phyloP scores from a whole-genome alignment of 805 yeast genomes.

The Metschnikowia bowlesiae region DNA sequence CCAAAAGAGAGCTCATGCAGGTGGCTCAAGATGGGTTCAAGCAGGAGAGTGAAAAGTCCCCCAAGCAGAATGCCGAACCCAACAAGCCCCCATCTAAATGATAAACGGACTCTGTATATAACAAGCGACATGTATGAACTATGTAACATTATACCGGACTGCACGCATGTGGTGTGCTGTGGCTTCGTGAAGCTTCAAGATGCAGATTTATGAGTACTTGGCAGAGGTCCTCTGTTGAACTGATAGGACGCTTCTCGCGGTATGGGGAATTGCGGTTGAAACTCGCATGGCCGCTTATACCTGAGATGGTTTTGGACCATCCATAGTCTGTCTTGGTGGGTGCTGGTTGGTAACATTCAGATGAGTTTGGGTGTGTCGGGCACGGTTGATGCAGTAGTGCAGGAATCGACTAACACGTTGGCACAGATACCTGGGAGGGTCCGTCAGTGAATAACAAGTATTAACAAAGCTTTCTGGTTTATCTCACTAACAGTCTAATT shows the following conservation, averaged over 20 bases:
- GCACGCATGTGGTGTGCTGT: neutral
- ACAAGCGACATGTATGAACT: neutral
- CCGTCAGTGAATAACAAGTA: too few relatives aligned
- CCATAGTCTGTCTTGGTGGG: slow-evolving; percentile 15
- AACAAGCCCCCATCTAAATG: neutral
- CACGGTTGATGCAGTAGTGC: too few relatives aligned
- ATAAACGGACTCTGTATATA: neutral
- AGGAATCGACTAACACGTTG: too few relatives aligned
- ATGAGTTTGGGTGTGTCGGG: neutral
- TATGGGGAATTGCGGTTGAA: slow-evolving; percentile 16
- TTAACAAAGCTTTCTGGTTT: neutral
- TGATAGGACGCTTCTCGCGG: neutral
- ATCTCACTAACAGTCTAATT: neutral
- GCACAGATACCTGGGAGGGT: too few relatives aligned
- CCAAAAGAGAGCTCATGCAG: slow-evolving; percentile 35
- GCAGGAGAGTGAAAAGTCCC: slow-evolving; percentile 15
- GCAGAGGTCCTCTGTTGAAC: neutral
- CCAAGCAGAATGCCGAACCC: neutral
- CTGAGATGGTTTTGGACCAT: slow-evolving; percentile 19
- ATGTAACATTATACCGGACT: neutral
- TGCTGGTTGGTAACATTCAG: slow-evolving; percentile 7
- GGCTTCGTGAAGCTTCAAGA: neutral
- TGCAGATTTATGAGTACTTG: neutral
- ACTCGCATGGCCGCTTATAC: slow-evolving; percentile 9
- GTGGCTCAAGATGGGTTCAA: slow-evolving; percentile 35